Base-by-base conservation (phyloP, 1,284 basidiomycete genomes). In the Mycosarcoma mackinlayi region DNA sequence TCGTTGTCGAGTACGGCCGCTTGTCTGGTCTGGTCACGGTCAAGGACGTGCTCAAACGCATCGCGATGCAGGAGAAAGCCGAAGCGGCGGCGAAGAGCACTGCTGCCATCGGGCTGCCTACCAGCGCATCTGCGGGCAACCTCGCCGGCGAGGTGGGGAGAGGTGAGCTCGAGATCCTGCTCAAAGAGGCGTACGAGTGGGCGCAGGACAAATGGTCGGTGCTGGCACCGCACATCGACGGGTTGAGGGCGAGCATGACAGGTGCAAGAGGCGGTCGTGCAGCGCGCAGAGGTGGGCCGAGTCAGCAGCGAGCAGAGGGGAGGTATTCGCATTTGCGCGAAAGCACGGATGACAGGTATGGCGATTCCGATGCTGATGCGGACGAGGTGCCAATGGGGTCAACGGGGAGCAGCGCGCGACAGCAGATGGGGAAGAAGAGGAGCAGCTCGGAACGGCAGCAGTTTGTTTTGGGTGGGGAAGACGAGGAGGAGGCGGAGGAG, bases 1-100 rank as follows among this genome's bases (percentile, higher is more conserved):
- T 98, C 6, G 93, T 98, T 1, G 91, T 93, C 78, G 88, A 91
- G 57, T 70, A 72, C 23, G 95, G 95, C 11, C 84, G 86, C 37
- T 86, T 99, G 3, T 88, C 87, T 0, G 95, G 95, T 1, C 86
- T 99, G 14, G 90, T 97, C 19, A 98, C 94, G 0, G 91, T 98
- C 60, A 98, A 98, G 82, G 96, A 99, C 75, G 92, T 98, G 11
- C 85, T 99, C 10, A 77, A 78, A 54, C 73, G 77, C 25, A 73
- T 80, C 8, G 77, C 79, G 5, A 51, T 57, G 37, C 60, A 77
- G 33, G 80, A 82, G 39, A 55, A 56, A 28, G 74, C 74, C n/a
- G 74, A 71, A 21, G 63, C 61, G 3, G 38, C 33, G 5, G 65
- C 64, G 8, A 39, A 57, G 0, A 35, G 18, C n/a, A 19, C 48